Evolutionary conservation across 129 eudicot species (phyloP).

Genomic region (Mikania micrantha): DNA sequence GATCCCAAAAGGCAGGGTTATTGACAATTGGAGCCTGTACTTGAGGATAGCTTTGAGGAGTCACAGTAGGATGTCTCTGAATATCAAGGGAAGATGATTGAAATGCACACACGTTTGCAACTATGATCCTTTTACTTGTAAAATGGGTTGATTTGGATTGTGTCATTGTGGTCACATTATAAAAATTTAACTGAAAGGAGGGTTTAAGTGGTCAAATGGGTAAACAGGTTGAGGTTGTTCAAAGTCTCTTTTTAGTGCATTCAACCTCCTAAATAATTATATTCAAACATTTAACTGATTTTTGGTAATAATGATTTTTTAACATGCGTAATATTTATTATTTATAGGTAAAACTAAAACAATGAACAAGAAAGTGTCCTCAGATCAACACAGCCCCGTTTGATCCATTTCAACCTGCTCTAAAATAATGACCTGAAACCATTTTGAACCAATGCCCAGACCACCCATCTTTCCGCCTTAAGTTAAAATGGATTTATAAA

Average conservation of each 20-base stretch:
- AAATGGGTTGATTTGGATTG: not conserved
- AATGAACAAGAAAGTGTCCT: not conserved
- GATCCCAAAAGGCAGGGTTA: conserved; percentile 96
- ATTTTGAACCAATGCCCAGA: not conserved
- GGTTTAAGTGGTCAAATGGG: not conserved
- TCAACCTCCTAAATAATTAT: not conserved
- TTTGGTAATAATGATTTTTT: not conserved
- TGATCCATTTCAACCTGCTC: not conserved
- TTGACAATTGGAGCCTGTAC: conserved; percentile 94
- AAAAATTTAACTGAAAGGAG: not conserved
- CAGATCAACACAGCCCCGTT: not conserved
- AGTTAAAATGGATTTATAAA: not conserved
- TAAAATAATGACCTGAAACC: not conserved
- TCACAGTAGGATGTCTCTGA: conserved; percentile 87
- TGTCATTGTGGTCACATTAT: not conserved
- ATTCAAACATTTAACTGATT: not conserved
- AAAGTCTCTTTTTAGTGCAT: not conserved
- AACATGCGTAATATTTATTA: not conserved
- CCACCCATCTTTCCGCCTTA: not conserved
- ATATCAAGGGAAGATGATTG: conserved; percentile 5
- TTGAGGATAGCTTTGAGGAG: conserved; percentile 96
- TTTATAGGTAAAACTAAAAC: not conserved
- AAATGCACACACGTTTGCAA: not conserved
- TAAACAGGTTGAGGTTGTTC: not conserved
- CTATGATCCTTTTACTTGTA: not conserved